Base-by-base conservation (phyloP, 352 stramenopile species). In the Phytophthora foliorum region DNA sequence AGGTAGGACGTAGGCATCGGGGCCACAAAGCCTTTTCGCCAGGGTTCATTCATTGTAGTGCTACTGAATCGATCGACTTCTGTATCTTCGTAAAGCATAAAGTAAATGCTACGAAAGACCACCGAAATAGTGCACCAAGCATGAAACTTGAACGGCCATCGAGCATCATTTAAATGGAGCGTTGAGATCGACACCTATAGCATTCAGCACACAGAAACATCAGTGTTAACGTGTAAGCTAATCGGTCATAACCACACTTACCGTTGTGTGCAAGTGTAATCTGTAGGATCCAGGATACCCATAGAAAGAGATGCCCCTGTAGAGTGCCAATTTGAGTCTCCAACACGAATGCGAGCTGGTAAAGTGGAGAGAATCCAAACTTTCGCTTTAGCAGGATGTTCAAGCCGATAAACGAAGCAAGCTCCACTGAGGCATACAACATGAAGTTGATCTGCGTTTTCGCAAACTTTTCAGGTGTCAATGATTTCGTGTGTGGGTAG, bases 311-410 rank as follows among this genome's bases (percentile, higher is more conserved):
- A 11, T 63, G 57, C 0, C 64, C 46, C 22, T 81, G 75, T 2
- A 84, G 31, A 11, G 52, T 58, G 7, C 49, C 31, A 3, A 39
- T 11, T 29, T 84, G 70, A 0, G 39, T 80, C 52, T 86, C 75
- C 2, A 84, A 54, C 27, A 84, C 73, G 31, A 86, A 84, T 2
- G 69, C 78, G 4, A 86, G 56, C 29, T 75, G 59, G 48, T 79
- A 76, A 3, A 78, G 9, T 19, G 67, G 57, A 2, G 51, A 68
- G 39, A 76, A 75, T 2, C 56, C 64, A 38, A 82, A 76, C n/a
- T 53, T 55, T 0, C 44, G 27, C 36, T 67, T 54, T 16, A 79
- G 17, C 31, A 67, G 11, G 31, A 67, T n/a, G 11, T 41, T 54
- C 22, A 61, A 22, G 2, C 27, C 49, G 1, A 46, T 17, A 10